phyloP scores from a whole-genome alignment of 306 rosid species.

The Cicer pinnatifidum region DNA sequence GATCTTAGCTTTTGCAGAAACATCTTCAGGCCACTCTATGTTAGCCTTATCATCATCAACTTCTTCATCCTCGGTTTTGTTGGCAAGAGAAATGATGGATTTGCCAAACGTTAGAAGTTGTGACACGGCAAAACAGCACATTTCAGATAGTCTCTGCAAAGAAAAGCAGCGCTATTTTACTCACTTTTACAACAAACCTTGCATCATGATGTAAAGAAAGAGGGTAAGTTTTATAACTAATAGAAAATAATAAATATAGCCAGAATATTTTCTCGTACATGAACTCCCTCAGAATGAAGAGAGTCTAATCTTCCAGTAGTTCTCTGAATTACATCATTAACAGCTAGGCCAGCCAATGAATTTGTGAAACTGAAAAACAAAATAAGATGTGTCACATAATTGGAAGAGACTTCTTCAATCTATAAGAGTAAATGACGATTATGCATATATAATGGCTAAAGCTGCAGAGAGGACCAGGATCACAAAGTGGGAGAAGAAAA shows the following conservation, averaged over 20 bases:
- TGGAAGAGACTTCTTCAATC: constrained; percentile 20
- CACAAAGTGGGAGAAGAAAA: constrained; percentile 9
- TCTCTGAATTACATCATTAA: constrained; percentile 81
- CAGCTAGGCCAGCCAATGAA: constrained; percentile 75
- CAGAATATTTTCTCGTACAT: constrained; percentile 59
- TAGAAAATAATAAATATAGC: constrained; percentile 14
- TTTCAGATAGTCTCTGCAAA: constrained; percentile 93
- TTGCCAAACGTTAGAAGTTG: constrained; percentile 79
- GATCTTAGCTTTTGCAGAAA: constrained; percentile 80
- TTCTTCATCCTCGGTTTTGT: constrained; percentile 65
- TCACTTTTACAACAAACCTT: constrained; percentile 24
- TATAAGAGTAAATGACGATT: constrained; percentile 20
- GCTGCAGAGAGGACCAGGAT: constrained; percentile 20
- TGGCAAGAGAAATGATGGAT: constrained; percentile 74
- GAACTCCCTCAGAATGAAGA: constrained; percentile 95
- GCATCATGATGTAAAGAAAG: constrained; percentile 4
- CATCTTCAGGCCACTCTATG: constrained; percentile 92
- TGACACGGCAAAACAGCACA: constrained; percentile 89
- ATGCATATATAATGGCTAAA: constrained; percentile 19
- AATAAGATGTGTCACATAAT: constrained; percentile 27
- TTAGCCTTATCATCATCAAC: constrained; percentile 51
- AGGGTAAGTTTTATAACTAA: not conserved
- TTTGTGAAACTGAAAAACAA: constrained; percentile 73
- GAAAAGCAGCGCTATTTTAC: constrained; percentile 37
- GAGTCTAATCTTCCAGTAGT: constrained; percentile 83